A percentile compares a stretch with the other conserved stretches of the same genome.
phyloP scores from a whole-genome alignment of 176 grass and related monocot genomes.

The Ensete glaucum region DNA sequence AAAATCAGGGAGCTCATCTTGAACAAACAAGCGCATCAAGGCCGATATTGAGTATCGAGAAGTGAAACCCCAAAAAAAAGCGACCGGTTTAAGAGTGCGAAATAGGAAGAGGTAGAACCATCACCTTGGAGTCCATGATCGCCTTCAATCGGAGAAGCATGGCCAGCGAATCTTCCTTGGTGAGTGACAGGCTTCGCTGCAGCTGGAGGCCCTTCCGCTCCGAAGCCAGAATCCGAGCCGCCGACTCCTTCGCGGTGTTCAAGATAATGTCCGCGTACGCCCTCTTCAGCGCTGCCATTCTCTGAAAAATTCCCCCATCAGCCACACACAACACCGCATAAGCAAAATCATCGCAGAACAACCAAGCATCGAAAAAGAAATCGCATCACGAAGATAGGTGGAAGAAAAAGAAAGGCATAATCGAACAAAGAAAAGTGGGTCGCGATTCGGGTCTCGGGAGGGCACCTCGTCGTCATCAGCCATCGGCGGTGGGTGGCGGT shows the following conservation, averaged over 20 bases:
- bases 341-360: neutral
- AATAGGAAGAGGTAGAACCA: neutral
- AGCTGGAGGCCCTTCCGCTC: constrained; percentile 40
- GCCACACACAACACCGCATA: neutral
- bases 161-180: constrained; percentile 42
- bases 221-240: constrained; percentile 66
- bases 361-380: neutral
- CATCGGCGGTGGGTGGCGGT: neutral
- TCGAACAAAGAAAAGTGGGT: neutral
- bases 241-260: constrained; percentile 69
- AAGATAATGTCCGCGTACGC: constrained; percentile 79
- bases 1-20: neutral
- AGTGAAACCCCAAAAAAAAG: neutral
- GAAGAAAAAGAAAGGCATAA: neutral
- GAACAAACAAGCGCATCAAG: neutral
- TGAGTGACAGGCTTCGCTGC: constrained; percentile 17
- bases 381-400: neutral
- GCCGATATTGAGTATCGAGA: neutral
- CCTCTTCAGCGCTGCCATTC: constrained; percentile 40
- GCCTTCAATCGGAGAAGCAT: constrained; percentile 44
- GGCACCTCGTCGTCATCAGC: neutral
- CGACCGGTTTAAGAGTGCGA: neutral
- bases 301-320: neutral
- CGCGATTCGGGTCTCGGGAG: no score
- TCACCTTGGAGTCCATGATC: constrained; percentile 50